Percentiles rank a stretch among this genome's conserved stretches.
phyloP scores from a whole-genome alignment of 2,329 filamentous ascomycete genomes.

The Penicillium janthinellum region DNA sequence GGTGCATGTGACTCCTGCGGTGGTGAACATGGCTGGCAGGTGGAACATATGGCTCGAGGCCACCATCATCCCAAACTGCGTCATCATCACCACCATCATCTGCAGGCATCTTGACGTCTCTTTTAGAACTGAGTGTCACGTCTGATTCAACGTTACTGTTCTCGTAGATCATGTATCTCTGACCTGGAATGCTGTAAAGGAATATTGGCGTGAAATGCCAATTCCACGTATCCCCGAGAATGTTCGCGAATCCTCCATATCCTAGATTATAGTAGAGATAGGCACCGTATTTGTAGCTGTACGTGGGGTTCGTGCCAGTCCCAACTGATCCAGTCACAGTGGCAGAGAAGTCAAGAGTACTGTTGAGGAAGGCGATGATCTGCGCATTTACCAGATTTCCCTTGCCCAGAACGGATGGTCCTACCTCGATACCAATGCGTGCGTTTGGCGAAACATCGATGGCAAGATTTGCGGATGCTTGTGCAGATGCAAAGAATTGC shows the following conservation, averaged over 20 bases:
- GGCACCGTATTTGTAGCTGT: not conserved
- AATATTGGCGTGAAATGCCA: no score
- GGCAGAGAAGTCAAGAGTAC: not conserved
- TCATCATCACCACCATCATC: no score
- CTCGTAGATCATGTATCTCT: no score
- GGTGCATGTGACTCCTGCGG: no score
- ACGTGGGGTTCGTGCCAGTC: not conserved
- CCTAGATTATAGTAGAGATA: conserved; percentile 2
- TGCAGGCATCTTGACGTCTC: no score
- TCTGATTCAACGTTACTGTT: no score
- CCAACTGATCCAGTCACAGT: not conserved
- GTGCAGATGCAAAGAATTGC: not conserved
- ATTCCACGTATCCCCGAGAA: not conserved
- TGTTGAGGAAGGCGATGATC: not conserved
- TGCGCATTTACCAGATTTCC: not conserved
- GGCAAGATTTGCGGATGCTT: not conserved
- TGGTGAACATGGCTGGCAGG: no score
- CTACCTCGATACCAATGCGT: not conserved
- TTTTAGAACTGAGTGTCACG: no score
- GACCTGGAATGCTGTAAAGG: no score
- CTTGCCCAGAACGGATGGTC: not conserved
- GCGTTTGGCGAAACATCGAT: not conserved
- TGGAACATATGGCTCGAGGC: no score
- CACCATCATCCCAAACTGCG: no score
- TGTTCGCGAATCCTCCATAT: not conserved